Percentiles rank a stretch among this genome's conserved stretches.
Conservation (phyloP, 768 basidiomycete genomes). For the Chalciporus pseudorubinellus region DNA sequence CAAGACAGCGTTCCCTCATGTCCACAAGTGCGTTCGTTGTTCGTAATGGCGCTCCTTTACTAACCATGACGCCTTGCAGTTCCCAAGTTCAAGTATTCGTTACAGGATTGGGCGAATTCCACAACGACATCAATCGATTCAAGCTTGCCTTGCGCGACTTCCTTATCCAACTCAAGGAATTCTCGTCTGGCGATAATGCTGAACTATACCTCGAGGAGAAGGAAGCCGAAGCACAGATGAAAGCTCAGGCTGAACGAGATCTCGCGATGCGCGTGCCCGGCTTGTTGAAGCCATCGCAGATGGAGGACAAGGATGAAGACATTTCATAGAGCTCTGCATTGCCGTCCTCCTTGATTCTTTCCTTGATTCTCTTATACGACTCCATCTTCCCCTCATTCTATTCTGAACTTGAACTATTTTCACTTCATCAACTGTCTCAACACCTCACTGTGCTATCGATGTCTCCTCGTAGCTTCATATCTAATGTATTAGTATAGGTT, state of each 20-base stretch:
- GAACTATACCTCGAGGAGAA: slow-evolving; percentile 95
- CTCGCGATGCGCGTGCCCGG: slow-evolving; percentile 95
- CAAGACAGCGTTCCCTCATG: slow-evolving; percentile 87
- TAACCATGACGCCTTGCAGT: slow-evolving; percentile 35
- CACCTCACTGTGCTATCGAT: slow-evolving; percentile 32
- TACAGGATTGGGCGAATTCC: slow-evolving; percentile 61
- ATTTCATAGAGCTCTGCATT: slow-evolving; percentile 39
- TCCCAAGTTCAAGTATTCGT: slow-evolving; percentile 73
- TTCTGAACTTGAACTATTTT: slow-evolving; percentile 30
- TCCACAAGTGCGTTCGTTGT: slow-evolving; percentile 63
- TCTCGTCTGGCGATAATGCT: slow-evolving; percentile 86
- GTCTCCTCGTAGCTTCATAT: slow-evolving; percentile 30
- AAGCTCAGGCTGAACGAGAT: slow-evolving; percentile 81
- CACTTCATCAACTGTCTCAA: slow-evolving; percentile 21
- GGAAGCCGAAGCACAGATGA: slow-evolving; percentile 76
- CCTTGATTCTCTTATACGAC: slow-evolving; percentile 33
- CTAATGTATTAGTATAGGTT: slow-evolving; percentile 38
- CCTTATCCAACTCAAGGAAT: slow-evolving; percentile 97
- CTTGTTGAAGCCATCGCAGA: slow-evolving; percentile 92
- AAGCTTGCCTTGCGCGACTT: slow-evolving; percentile 95
- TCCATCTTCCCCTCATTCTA: slow-evolving; percentile 20
- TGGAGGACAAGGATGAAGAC: slow-evolving; percentile 93
- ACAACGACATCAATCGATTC: slow-evolving; percentile 85
- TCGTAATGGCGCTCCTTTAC: slow-evolving; percentile 1
- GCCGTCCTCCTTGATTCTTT: slow-evolving; percentile 28